phyloP scores from a whole-genome alignment of 768 basidiomycete species.

The Leccinum subtestaceum region DNA sequence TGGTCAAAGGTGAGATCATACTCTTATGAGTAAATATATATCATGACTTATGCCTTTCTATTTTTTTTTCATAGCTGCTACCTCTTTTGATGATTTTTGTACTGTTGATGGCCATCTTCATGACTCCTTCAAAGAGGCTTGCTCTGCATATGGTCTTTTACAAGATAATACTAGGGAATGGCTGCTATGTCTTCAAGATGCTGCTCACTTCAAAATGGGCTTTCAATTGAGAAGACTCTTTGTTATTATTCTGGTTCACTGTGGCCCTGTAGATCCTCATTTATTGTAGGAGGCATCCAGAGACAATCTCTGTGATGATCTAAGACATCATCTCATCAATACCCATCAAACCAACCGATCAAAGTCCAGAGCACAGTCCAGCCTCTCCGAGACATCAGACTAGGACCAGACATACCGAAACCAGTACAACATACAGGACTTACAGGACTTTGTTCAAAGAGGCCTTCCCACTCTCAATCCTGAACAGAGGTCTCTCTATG shows the following conservation, averaged over 20 bases:
- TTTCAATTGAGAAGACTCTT: neutral
- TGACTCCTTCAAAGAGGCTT: conserved; percentile 32
- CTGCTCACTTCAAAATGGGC: too few relatives aligned
- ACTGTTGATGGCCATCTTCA: neutral
- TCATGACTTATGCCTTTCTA: neutral
- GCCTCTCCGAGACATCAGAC: too few relatives aligned
- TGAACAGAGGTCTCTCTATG: neutral
- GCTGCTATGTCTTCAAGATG: too few relatives aligned
- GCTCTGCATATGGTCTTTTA: conserved; percentile 36
- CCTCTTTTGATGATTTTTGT: neutral
- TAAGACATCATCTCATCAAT: neutral
- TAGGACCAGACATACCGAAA: too few relatives aligned
- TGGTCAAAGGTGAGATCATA: conserved; percentile 23
- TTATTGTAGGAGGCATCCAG: neutral
- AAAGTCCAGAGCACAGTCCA: too few relatives aligned
- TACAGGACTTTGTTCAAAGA: neutral
- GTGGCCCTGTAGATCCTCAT: neutral
- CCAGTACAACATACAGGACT: neutral
- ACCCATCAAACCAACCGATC: neutral
- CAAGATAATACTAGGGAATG: conserved; percentile 27
- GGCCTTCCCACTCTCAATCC: neutral
- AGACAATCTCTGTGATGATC: neutral
- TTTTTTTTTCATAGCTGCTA: neutral
- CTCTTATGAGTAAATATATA: neutral
- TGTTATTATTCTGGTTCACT: neutral